These are phyloP conservation scores for Podila minutissima DNA, from an alignment of 192 early-diverging fungal species.

Conservation along the genomic window DNA sequence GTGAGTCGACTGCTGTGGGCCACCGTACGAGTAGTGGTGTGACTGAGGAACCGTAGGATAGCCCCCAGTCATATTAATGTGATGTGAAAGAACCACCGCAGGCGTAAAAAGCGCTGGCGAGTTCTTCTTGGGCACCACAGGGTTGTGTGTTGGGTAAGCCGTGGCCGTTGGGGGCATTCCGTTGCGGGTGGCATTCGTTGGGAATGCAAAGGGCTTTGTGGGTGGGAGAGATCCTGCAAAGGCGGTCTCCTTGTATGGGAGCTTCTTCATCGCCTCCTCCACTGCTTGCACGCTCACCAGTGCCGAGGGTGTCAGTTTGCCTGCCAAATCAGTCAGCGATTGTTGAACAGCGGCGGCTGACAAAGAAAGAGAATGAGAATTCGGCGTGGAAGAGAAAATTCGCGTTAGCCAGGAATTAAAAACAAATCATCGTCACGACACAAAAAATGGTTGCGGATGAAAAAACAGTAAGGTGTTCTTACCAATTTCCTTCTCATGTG, in stretches of 20 bases:
- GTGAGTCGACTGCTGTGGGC: conserved; percentile 29
- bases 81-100: conserved; percentile 34
- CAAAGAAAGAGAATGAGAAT: background rate
- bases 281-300: conserved; percentile 46
- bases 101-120: conserved; percentile 19
- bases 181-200: conserved; percentile 37
- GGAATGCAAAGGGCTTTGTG: conserved; percentile 59
- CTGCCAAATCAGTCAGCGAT: conserved; percentile 35
- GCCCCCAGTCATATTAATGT: conserved; percentile 47
- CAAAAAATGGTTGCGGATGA: background rate
- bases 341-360: conserved; percentile 48
- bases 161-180: conserved; percentile 33
- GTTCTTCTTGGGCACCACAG: conserved; percentile 10
- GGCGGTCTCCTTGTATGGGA: conserved; percentile 54
- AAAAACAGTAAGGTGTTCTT: conserved; percentile 1
- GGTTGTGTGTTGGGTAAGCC: conserved; percentile 23
- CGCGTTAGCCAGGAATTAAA: too few relatives aligned
- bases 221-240: conserved; percentile 62
- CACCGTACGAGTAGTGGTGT: conserved; percentile 11
- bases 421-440: background rate
- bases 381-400: background rate
- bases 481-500: conserved; percentile 56
- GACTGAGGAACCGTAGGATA: conserved; percentile 36
- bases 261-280: conserved; percentile 49
- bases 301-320: conserved; percentile 44